Base-by-base conservation (phyloP, 1,139 yeast species). In the Pichia sp. region DNA sequence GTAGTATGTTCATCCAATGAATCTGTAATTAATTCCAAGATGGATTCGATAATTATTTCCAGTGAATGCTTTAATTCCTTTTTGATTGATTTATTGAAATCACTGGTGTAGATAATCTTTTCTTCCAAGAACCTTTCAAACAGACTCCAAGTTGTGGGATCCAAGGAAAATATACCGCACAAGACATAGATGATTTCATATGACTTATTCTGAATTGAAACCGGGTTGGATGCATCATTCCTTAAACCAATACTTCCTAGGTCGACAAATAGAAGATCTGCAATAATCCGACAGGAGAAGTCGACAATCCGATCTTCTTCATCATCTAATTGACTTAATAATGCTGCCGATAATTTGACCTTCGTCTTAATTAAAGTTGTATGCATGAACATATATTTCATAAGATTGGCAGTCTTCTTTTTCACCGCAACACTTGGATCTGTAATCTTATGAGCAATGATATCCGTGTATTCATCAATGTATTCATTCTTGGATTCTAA, bases 391-490 rank as follows among this genome's bases (percentile, higher is more conserved):
- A 87, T 71, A 17, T 66, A 72, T 40, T 68, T 71, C 27, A 80
- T 69, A 5, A 86, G 63, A 50, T 71, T 76, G 9, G 86, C 62
- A 0, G 85, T 83, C 45, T 83, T 76, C 54, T 76, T 83, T 42
- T 91, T 70, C 7, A 89, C 90, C 39, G 75, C 74, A 8, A 81
- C 59, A 50, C 94, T 85, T 14, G 76, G 76, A 58, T 87, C 94
- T 59, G 60, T 56, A 36, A 79, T 60, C 54, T 82, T 66, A 10
- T 70, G 74, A 41, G 81, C 70, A 10, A 85, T 67, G 11, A 77
- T 70, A 22, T 62, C 66, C 60, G 77, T 77, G 54, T 79, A 81
- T 30, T 73, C 75, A 11, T 68, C 67, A 24, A 76, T 69, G 21
- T 73, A 65, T 2, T 68, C 72, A 0, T 81, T 78, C 47, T 72